Conservation (phyloP, 208 protist genomes). For the Crithidia brevicula region DNA sequence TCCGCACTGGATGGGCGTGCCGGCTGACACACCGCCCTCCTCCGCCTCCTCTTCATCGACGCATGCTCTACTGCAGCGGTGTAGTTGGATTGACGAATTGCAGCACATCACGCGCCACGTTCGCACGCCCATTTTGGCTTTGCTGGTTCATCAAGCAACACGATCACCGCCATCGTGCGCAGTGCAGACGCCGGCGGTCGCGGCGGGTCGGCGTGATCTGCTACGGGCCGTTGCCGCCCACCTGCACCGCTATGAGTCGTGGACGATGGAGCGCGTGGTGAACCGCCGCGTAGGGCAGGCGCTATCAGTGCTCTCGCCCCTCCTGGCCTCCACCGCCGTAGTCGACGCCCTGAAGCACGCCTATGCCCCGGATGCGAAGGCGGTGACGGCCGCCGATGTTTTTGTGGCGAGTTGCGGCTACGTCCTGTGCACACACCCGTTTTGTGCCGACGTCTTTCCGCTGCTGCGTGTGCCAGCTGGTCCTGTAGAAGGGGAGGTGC, state of each 20-base stretch:
- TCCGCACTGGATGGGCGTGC: constrained; percentile 37
- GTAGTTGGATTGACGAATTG: constrained; percentile 43
- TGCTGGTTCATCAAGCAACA: constrained; percentile 40
- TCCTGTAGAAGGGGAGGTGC: not conserved
- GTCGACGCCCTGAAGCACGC: constrained; percentile 29
- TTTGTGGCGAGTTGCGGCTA: constrained; percentile 72
- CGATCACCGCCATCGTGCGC: constrained; percentile 19
- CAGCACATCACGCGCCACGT: constrained; percentile 44
- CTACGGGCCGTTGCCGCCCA: constrained; percentile 39
- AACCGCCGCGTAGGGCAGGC: constrained; percentile 27
- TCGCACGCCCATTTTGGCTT: constrained; percentile 45
- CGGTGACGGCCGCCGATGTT: constrained; percentile 59
- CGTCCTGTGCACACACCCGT: constrained; percentile 63
- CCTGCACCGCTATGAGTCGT: constrained; percentile 41
- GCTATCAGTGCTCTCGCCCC: constrained; percentile 15
- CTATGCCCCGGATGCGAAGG: constrained; percentile 30
- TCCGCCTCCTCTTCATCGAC: not conserved
- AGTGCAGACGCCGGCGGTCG: constrained; percentile 4
- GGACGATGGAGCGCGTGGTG: constrained; percentile 33
- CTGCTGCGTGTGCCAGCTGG: constrained; percentile 19
- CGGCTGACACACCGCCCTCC: constrained; percentile 4
- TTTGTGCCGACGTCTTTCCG: constrained; percentile 55
- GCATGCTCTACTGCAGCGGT: constrained; percentile 11
- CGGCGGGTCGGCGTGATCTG: constrained; percentile 8
- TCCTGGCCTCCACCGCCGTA: constrained; percentile 36